These are phyloP conservation scores for Phialocephala subalpina DNA, from an alignment of 2,329 filamentous ascomycete genomes.

Conservation along the genomic window DNA sequence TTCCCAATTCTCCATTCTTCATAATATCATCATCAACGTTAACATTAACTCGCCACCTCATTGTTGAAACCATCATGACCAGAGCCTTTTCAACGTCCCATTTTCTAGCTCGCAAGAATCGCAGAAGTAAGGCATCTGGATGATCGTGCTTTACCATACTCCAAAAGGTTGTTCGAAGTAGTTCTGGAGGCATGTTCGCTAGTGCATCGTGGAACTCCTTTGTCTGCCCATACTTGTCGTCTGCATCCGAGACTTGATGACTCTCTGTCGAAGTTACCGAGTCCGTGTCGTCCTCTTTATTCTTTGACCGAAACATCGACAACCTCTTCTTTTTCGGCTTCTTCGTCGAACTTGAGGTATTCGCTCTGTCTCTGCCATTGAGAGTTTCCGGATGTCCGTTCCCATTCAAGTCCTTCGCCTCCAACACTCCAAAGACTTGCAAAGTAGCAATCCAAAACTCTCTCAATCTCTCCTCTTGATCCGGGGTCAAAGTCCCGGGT, in stretches of 20 bases:
- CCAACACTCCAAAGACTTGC: slow-evolving; percentile 74
- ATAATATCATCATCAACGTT: slow-evolving; percentile 91
- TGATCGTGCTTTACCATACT: slow-evolving; percentile 94
- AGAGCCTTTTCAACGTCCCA: slow-evolving; percentile 96
- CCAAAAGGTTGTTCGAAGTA: slow-evolving; percentile 86
- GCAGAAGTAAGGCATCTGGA: slow-evolving; percentile 83
- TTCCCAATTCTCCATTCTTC: slow-evolving; percentile 74
- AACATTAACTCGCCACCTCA: slow-evolving; percentile 87
- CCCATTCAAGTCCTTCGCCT: slow-evolving; percentile 45
- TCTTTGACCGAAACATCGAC: slow-evolving; percentile 67
- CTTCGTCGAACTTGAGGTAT: slow-evolving; percentile 43
- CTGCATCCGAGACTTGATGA: slow-evolving; percentile 51
- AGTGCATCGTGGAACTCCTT: slow-evolving; percentile 87
- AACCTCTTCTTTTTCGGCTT: slow-evolving; percentile 81
- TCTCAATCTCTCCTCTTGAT: slow-evolving; percentile 87
- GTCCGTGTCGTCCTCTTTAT: slow-evolving; percentile 60
- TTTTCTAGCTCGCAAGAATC: slow-evolving; percentile 88
- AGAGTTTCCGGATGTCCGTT: slow-evolving; percentile 30
- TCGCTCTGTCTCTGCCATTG: slow-evolving; percentile 34
- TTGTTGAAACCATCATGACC: slow-evolving; percentile 92
- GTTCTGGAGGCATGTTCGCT: slow-evolving; percentile 77
- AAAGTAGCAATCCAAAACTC: slow-evolving; percentile 84
- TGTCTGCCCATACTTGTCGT: slow-evolving; percentile 93
- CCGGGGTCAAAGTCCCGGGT: slow-evolving; percentile 85
- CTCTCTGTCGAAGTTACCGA: slow-evolving; percentile 45